phyloP scores from a whole-genome alignment of 306 rosid genomes.

The Fragaria nilgerrensis region DNA sequence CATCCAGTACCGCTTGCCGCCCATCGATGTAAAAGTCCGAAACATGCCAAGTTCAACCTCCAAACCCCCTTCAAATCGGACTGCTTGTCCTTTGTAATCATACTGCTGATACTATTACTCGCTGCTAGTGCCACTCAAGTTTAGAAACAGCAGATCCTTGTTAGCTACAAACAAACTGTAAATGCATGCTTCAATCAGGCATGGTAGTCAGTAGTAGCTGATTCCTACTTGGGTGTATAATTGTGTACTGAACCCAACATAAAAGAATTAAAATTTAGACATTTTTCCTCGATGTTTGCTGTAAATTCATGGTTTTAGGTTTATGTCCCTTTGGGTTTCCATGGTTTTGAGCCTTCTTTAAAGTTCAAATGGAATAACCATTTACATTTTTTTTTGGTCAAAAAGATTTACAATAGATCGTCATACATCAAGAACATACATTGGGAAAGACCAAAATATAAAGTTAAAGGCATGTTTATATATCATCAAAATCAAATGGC shows the following conservation, averaged over 20 bases:
- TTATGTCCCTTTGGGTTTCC: too few relatives aligned
- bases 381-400: too few relatives aligned
- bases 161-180: background rate
- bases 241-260: background rate
- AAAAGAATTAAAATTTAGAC: too few relatives aligned
- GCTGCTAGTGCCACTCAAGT: background rate
- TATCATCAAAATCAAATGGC: too few relatives aligned
- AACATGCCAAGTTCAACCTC: constrained; percentile 18
- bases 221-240: background rate
- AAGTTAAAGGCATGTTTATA: too few relatives aligned
- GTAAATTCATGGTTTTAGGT: too few relatives aligned
- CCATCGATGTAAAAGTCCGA: constrained; percentile 26
- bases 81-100: background rate
- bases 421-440: too few relatives aligned
- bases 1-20: constrained; percentile 32
- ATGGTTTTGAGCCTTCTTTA: too few relatives aligned
- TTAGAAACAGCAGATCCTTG: background rate
- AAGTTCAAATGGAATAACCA: too few relatives aligned
- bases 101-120: background rate
- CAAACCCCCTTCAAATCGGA: constrained; percentile 17
- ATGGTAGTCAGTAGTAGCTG: background rate
- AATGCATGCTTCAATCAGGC: background rate
- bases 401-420: too few relatives aligned
- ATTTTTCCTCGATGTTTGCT: too few relatives aligned
- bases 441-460: too few relatives aligned